These are phyloP conservation scores for Elaeis guineensis DNA, from an alignment of 176 grass and related monocot genomes.

Conservation along the genomic window DNA sequence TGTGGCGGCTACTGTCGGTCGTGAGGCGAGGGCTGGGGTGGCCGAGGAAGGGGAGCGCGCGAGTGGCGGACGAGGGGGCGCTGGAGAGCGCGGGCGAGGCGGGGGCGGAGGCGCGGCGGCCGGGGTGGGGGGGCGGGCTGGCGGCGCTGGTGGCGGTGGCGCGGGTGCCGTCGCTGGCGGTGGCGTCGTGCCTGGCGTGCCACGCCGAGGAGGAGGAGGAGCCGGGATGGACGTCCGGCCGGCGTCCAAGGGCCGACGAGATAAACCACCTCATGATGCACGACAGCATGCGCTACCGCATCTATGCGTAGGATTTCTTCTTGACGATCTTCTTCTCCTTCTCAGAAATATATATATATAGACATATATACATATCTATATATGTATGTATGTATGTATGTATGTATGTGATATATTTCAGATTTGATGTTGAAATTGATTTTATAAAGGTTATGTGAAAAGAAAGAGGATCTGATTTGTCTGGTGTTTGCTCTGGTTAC, in stretches of 20 bases:
- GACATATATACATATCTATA: neutral
- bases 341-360: neutral
- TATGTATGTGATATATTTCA: conserved; percentile 6
- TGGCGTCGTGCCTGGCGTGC: conserved; percentile 19
- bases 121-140: conserved; percentile 26
- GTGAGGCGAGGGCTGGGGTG: conserved; percentile 9
- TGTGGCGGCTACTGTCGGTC: conserved; percentile 1
- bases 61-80: conserved; percentile 11
- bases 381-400: neutral
- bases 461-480: no score
- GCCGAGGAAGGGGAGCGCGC: conserved; percentile 1
- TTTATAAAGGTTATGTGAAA: neutral
- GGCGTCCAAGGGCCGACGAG: conserved; percentile 50
- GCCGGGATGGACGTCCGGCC: neutral
- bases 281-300: conserved; percentile 74
- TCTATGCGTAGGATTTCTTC: no score
- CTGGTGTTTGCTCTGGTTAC: no score
- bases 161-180: no score
- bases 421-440: neutral
- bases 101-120: neutral
- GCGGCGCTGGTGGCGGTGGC: conserved; percentile 31
- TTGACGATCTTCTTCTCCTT: neutral
- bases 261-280: conserved; percentile 62
- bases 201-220: conserved; percentile 26
- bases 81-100: neutral